phyloP scores from a whole-genome alignment of 306 rosid genomes.

The Hylodesmum podocarpum region DNA sequence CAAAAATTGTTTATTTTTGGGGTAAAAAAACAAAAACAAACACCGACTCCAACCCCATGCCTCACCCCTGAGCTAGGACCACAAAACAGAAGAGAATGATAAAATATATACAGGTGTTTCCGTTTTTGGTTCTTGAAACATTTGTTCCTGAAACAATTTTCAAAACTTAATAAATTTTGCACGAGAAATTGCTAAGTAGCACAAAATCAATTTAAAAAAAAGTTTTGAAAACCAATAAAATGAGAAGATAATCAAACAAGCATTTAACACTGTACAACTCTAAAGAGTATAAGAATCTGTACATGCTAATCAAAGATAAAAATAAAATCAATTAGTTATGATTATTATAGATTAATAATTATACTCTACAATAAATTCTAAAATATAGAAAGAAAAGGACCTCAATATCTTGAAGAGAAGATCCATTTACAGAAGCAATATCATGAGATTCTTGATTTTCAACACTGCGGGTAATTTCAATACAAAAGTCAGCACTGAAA shows the following conservation, averaged over 20 bases:
- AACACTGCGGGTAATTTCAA: slow-evolving; percentile 41
- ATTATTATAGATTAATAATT: background rate
- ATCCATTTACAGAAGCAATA: slow-evolving; percentile 51
- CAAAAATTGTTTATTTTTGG: background rate
- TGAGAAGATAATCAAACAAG: background rate
- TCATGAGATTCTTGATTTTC: slow-evolving; percentile 68
- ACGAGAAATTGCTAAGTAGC: background rate
- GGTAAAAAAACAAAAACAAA: background rate
- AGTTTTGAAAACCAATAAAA: background rate
- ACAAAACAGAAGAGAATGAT: background rate
- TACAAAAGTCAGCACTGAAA: slow-evolving; percentile 21
- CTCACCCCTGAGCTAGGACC: background rate
- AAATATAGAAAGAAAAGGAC: slow-evolving; percentile 41
- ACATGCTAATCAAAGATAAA: background rate
- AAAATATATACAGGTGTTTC: background rate
- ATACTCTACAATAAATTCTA: background rate
- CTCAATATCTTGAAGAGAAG: slow-evolving; percentile 74
- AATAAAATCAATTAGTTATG: background rate
- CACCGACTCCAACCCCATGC: background rate
- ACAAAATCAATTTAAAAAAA: background rate
- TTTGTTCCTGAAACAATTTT: background rate
- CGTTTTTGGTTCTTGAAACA: background rate
- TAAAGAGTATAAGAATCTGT: background rate
- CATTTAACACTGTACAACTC: background rate
- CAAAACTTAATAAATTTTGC: background rate